phyloP scores from a whole-genome alignment of 108 stramenopile species.

The Cylindrotheca fusiformis region DNA sequence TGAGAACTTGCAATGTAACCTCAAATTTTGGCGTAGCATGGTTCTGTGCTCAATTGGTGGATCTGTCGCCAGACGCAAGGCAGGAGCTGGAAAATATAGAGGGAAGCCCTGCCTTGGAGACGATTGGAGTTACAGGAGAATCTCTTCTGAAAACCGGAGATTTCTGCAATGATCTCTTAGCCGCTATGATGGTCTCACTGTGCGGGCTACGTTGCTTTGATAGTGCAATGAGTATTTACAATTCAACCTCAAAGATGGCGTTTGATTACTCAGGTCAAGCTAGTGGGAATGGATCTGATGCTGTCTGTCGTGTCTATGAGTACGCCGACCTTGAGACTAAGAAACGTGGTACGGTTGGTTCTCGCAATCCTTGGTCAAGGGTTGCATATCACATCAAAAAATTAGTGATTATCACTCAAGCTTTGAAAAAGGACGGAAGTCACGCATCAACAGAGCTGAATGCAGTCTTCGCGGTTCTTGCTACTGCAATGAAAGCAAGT shows the following conservation, averaged over 20 bases:
- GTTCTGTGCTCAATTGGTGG: conserved; percentile 34
- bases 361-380: conserved; percentile 27
- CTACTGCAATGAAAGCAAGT: conserved; percentile 26
- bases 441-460: neutral
- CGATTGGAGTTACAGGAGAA: neutral
- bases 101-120: neutral
- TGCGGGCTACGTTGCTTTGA: conserved; percentile 43
- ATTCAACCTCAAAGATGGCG: neutral
- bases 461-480: neutral
- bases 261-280: neutral
- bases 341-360: conserved; percentile 6
- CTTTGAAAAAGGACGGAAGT: neutral
- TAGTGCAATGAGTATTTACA: conserved; percentile 22
- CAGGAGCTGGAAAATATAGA: neutral
- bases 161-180: conserved; percentile 17
- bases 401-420: conserved; percentile 1
- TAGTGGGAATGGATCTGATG: neutral
- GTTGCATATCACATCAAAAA: conserved; percentile 15
- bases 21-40: conserved; percentile 61
- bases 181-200: conserved; percentile 41
- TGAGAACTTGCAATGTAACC: conserved; percentile 52
- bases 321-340: conserved; percentile 11
- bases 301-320: neutral
- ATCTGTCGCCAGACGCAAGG: too few species aligned
- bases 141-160: neutral